Conservation (phyloP, 306 rosid species). For the Fagus crenata region DNA sequence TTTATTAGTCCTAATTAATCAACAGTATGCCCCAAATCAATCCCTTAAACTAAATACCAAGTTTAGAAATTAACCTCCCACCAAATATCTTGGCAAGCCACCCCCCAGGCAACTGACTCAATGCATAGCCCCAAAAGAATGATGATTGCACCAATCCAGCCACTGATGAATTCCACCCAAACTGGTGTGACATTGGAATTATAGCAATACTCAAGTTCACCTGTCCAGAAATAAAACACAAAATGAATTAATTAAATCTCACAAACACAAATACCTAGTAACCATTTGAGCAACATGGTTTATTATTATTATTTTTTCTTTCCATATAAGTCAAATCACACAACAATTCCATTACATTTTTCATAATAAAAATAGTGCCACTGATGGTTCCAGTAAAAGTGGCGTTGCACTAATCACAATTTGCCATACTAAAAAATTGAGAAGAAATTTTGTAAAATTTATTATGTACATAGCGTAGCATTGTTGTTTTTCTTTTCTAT, state of each 20-base stretch:
- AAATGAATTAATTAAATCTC: not conserved
- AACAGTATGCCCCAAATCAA: not conserved
- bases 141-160: slow-evolving; percentile 99
- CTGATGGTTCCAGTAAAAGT: no score
- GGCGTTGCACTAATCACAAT: no score
- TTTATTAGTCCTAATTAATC: not conserved
- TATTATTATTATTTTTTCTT: not conserved
- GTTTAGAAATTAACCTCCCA: slow-evolving; percentile 70
- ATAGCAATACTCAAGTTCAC: slow-evolving; percentile 95
- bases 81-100: slow-evolving; percentile 96
- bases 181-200: slow-evolving; percentile 94
- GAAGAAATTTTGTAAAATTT: no score
- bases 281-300: not conserved
- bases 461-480: no score
- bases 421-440: no score
- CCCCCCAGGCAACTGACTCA: slow-evolving; percentile 97
- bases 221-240: slow-evolving; percentile 41
- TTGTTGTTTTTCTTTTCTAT: no score
- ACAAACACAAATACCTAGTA: not conserved
- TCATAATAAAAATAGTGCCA: no score
- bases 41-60: not conserved
- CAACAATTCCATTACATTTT: no score
- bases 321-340: not conserved
- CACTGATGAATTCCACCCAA: slow-evolving; percentile 86
- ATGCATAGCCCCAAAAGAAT: slow-evolving; percentile 98